phyloP scores from a whole-genome alignment of 1,284 basidiomycete species.

The Gymnopus androsaceus region DNA sequence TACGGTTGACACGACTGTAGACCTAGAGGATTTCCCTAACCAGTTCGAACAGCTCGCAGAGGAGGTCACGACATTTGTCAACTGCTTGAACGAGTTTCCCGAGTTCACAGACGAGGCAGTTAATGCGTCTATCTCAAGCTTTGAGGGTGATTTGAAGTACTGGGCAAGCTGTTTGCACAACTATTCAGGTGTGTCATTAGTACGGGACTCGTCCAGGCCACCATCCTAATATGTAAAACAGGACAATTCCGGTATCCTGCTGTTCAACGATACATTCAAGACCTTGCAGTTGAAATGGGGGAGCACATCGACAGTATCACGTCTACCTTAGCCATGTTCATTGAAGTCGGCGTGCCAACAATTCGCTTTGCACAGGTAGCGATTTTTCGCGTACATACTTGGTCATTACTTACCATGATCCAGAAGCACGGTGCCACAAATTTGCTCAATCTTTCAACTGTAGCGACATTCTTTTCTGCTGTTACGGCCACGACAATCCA shows the following conservation, averaged over 20 bases:
- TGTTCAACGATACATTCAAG: conserved; percentile 72
- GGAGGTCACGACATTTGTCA: conserved; percentile 63
- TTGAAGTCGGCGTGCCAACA: conserved; percentile 74
- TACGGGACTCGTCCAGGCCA: background rate
- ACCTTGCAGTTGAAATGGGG: conserved; percentile 67
- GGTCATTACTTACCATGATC: too few species aligned
- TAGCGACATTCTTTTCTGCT: conserved; percentile 77
- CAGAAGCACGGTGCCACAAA: conserved; percentile 69
- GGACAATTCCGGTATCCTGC: conserved; percentile 71
- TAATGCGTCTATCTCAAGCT: conserved; percentile 63
- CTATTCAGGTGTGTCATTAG: conserved; percentile 50
- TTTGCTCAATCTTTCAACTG: conserved; percentile 69
- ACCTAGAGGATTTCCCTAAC: conserved; percentile 63
- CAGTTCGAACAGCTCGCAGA: conserved; percentile 60
- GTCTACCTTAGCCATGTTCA: conserved; percentile 63
- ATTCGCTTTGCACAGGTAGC: conserved; percentile 77
- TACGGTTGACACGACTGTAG: conserved; percentile 53
- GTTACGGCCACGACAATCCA: conserved; percentile 74
- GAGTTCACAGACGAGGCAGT: conserved; percentile 74
- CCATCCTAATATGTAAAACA: conserved; percentile 25
- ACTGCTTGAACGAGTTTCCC: conserved; percentile 69
- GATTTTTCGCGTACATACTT: too few species aligned
- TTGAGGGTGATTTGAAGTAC: conserved; percentile 72
- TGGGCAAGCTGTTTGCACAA: conserved; percentile 69
- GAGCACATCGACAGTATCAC: conserved; percentile 71